phyloP scores from a whole-genome alignment of 2,329 filamentous ascomycete species.

The Taxawa tesnikishii region DNA sequence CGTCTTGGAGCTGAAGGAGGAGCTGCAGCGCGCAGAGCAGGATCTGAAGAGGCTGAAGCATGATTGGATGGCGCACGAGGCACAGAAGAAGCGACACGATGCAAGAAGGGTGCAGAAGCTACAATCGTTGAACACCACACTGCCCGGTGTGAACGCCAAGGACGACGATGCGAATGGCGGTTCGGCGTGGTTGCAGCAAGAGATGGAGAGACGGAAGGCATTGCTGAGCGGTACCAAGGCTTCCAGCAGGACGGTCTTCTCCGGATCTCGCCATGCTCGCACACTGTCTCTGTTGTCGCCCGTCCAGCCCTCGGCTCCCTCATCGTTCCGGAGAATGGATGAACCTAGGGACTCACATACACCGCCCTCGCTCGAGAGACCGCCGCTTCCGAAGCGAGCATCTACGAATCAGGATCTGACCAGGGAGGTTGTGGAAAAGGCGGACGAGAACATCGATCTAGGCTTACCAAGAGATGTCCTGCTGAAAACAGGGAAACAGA shows the following conservation, averaged over 20 bases:
- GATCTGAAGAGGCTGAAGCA: constrained; percentile 68
- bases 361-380: constrained; percentile 1
- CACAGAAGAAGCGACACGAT: constrained; percentile 60
- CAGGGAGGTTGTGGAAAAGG: constrained; percentile 17
- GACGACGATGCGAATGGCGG: constrained; percentile 35
- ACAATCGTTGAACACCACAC: constrained; percentile 36
- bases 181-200: constrained; percentile 35
- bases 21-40: constrained; percentile 69
- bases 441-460: constrained; percentile 16
- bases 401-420: constrained; percentile 11
- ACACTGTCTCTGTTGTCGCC: constrained; percentile 74
- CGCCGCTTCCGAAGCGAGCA: constrained; percentile 1
- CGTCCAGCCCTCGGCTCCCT: constrained; percentile 9
- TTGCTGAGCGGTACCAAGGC: constrained; percentile 41
- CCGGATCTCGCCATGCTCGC: constrained; percentile 48
- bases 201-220: constrained; percentile 63
- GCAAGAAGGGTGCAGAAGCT: constrained; percentile 48
- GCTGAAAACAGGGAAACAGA: constrained; percentile 53
- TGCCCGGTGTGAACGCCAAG: constrained; percentile 9
- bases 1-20: constrained; percentile 83
- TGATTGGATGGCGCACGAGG: constrained; percentile 70
- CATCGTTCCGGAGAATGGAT: neutral
- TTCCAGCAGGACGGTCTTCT: constrained; percentile 48
- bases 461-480: constrained; percentile 35
- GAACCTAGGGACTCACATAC: neutral